Percentiles rank a stretch among this genome's conserved stretches.
Evolutionary conservation across 2,329 filamentous ascomycete species (phyloP).

Genomic region (Corynespora cassiicola): DNA sequence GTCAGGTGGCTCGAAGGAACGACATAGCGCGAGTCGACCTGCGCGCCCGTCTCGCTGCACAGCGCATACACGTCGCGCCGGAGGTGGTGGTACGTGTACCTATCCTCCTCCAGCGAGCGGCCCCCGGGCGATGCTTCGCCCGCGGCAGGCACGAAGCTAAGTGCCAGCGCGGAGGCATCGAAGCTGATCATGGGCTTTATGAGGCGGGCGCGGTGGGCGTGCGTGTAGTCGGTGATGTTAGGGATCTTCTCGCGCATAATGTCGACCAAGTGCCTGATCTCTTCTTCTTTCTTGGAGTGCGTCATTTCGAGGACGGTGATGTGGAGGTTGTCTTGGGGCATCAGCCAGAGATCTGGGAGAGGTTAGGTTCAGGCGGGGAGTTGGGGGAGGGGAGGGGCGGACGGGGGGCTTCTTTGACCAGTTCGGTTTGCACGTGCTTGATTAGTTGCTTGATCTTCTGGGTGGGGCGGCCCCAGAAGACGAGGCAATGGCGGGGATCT

Average conservation of each 20-base stretch:
- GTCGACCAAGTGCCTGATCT: slow-evolving; percentile 70
- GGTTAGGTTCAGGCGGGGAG: slow-evolving; percentile 15
- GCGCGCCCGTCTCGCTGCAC: slow-evolving; percentile 67
- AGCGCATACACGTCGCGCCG: slow-evolving; percentile 76
- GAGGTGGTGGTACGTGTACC: slow-evolving; percentile 89
- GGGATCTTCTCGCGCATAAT: slow-evolving; percentile 63
- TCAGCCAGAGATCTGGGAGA: slow-evolving; percentile 77
- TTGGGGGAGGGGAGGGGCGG: slow-evolving; percentile 41
- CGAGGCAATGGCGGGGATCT: slow-evolving; percentile 82
- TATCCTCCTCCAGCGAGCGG: slow-evolving; percentile 59
- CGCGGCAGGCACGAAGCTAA: slow-evolving; percentile 84
- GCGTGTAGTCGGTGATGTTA: slow-evolving; percentile 70
- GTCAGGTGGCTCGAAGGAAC: slow-evolving; percentile 92
- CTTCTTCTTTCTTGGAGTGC: slow-evolving; percentile 74
- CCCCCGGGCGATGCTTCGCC: slow-evolving; percentile 58
- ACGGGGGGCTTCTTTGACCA: slow-evolving; percentile 73
- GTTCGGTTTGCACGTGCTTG: slow-evolving; percentile 69
- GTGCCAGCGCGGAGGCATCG: slow-evolving; percentile 82
- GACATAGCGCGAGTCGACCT: slow-evolving; percentile 79
- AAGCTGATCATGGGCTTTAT: slow-evolving; percentile 84
- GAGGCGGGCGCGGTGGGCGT: slow-evolving; percentile 72
- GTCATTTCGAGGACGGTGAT: slow-evolving; percentile 84
- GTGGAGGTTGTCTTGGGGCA: slow-evolving; percentile 80
- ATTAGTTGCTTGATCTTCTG: slow-evolving; percentile 73
- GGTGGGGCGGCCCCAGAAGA: slow-evolving; percentile 87